Evolutionary conservation across 768 basidiomycete genomes (phyloP).

Genomic region (Exidia glandulosa): DNA sequence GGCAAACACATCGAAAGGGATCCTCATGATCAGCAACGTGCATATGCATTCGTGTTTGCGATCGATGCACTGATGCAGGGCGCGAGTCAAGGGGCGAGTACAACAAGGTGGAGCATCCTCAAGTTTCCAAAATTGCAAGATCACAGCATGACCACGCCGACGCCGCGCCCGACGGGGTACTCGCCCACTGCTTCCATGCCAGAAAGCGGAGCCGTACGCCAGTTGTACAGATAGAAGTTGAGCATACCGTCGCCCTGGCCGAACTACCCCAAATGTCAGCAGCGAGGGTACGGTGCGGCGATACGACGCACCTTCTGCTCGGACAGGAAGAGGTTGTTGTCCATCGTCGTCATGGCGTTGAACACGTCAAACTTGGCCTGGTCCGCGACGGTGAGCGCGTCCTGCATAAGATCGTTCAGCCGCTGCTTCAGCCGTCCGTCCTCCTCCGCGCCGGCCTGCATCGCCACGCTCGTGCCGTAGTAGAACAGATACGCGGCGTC

Average conservation of each 20-base stretch:
- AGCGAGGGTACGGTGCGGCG: not conserved
- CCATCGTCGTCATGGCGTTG: constrained; percentile 91
- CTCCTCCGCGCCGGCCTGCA: constrained; percentile 50
- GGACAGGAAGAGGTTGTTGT: constrained; percentile 71
- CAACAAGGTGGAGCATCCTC: too few relatives aligned
- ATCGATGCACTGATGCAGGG: too few relatives aligned
- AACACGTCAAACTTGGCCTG: constrained; percentile 90
- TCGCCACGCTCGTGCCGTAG: constrained; percentile 76
- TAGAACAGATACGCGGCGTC: constrained; percentile 95
- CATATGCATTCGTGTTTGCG: too few relatives aligned
- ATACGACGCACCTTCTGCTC: constrained; percentile 61
- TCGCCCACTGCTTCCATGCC: constrained; percentile 48
- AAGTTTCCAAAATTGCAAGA: too few relatives aligned
- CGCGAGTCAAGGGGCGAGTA: too few relatives aligned
- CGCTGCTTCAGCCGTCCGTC: constrained; percentile 55
- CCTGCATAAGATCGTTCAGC: constrained; percentile 59
- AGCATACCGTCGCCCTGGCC: constrained; percentile 87
- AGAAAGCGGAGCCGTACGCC: constrained; percentile 71
- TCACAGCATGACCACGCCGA: constrained; percentile 87
- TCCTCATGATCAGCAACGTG: too few relatives aligned
- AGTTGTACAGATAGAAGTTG: constrained; percentile 92
- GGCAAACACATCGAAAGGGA: too few relatives aligned
- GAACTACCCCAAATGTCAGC: constrained; percentile 42
- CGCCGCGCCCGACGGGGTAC: constrained; percentile 38
- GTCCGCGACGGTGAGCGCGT: constrained; percentile 72